A percentile compares a stretch with the other conserved stretches of the same genome.
phyloP scores from a whole-genome alignment of 2,329 filamentous ascomycete genomes.

The Colletotrichum orchidophilum region DNA sequence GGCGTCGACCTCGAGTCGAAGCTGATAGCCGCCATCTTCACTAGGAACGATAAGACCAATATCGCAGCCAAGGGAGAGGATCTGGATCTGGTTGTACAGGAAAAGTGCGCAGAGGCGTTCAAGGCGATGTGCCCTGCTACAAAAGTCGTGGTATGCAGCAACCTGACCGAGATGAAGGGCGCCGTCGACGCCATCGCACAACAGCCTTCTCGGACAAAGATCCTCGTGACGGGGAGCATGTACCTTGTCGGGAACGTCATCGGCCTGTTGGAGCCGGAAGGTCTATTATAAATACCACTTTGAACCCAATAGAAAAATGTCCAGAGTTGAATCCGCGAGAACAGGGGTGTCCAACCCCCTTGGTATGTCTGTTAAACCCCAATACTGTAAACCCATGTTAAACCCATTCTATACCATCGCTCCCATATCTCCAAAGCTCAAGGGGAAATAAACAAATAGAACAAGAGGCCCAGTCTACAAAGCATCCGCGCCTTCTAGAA shows the following conservation, averaged over 20 bases:
- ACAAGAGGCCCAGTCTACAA: too few relatives aligned
- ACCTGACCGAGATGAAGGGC: constrained; percentile 48
- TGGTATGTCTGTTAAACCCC: background rate
- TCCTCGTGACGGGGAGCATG: constrained; percentile 68
- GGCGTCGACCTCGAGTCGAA: constrained; percentile 36
- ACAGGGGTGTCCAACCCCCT: background rate
- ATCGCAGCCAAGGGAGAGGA: constrained; percentile 44
- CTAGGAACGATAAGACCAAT: constrained; percentile 14
- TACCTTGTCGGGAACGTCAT: constrained; percentile 68
- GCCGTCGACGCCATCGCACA: constrained; percentile 63
- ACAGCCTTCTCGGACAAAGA: constrained; percentile 47
- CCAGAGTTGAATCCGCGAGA: constrained; percentile 26
- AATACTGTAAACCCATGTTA: constrained; percentile 43
- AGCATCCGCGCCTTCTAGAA: constrained; percentile 28
- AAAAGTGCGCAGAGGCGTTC: constrained; percentile 62
- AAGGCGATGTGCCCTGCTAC: constrained; percentile 54
- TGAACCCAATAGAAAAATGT: background rate
- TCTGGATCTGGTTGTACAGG: constrained; percentile 61
- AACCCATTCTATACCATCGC: background rate
- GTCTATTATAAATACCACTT: constrained; percentile 1
- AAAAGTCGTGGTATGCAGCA: constrained; percentile 47
- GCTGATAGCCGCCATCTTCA: constrained; percentile 81
- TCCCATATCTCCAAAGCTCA: background rate
- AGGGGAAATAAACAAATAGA: background rate
- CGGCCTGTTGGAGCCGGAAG: constrained; percentile 52